Conservation (phyloP, 176 grass and related monocot genomes). For the Secale cereale region DNA sequence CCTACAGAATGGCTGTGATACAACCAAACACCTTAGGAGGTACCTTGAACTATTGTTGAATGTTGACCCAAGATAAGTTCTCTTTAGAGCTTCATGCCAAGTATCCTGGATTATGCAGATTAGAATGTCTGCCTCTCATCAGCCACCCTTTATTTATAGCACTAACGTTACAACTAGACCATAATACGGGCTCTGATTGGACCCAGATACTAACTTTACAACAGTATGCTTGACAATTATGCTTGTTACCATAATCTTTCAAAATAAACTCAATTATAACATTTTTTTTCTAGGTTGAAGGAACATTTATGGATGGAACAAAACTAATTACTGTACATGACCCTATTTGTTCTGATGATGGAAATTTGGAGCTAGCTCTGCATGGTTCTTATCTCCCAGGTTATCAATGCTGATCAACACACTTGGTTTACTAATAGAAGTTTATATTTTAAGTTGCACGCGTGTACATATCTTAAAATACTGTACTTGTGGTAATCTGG, state of each 20-base stretch:
- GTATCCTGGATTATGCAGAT: neutral
- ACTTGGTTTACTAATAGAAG: conserved; percentile 14
- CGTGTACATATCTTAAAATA: neutral
- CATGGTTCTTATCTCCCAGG: conserved; percentile 93
- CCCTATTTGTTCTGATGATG: conserved; percentile 73
- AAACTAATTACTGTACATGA: conserved; percentile 92
- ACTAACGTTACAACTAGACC: neutral
- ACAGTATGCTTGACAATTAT: conserved; percentile 5
- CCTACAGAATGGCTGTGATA: neutral
- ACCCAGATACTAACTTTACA: neutral
- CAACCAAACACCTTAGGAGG: neutral
- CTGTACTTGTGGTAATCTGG: neutral
- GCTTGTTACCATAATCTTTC: neutral
- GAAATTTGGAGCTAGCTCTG: conserved; percentile 88
- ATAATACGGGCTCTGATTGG: neutral
- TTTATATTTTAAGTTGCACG: neutral
- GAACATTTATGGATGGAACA: conserved; percentile 91
- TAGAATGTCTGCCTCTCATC: neutral
- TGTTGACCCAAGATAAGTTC: neutral
- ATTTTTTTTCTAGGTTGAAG: conserved; percentile 72
- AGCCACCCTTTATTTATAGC: neutral
- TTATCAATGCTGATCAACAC: conserved; percentile 26
- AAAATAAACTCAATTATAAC: neutral
- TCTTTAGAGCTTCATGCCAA: neutral
- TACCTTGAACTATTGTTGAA: neutral